These are phyloP conservation scores for Cenchrus purpureus DNA, from an alignment of 176 grass and related monocot species.

Conservation along the genomic window DNA sequence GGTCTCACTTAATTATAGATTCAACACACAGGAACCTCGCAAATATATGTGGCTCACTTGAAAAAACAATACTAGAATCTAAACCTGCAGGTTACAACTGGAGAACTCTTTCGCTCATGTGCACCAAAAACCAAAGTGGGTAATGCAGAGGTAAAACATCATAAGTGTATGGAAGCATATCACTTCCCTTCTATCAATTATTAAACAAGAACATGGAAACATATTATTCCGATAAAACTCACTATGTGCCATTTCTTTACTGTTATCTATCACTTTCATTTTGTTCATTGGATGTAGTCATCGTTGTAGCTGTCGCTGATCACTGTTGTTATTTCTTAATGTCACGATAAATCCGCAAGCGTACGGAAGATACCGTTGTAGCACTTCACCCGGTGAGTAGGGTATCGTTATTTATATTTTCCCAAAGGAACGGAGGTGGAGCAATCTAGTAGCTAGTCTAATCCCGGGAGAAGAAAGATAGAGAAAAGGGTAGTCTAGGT, in stretches of 20 bases:
- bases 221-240: constrained; percentile 39
- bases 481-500: too few relatives aligned
- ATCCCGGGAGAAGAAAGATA: too few relatives aligned
- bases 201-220: constrained; percentile 23
- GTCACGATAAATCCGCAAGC: too few relatives aligned
- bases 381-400: too few relatives aligned
- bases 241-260: constrained; percentile 56
- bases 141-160: constrained; percentile 7
- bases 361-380: too few relatives aligned
- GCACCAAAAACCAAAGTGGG: not conserved
- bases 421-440: too few relatives aligned
- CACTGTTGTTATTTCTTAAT: constrained; percentile 19
- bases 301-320: constrained; percentile 97
- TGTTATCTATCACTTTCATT: constrained; percentile 47
- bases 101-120: constrained; percentile 11
- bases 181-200: constrained; percentile 38
- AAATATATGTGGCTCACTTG: too few relatives aligned
- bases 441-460: too few relatives aligned
- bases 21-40: not conserved
- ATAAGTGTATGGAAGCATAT: constrained; percentile 27
- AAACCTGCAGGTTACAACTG: not conserved
- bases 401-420: too few relatives aligned
- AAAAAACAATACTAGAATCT: too few relatives aligned
- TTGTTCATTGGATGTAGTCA: constrained; percentile 90
- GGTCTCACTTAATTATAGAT: too few relatives aligned